phyloP scores from a whole-genome alignment of 2,329 filamentous ascomycete species.

The Alternaria gansuensis region DNA sequence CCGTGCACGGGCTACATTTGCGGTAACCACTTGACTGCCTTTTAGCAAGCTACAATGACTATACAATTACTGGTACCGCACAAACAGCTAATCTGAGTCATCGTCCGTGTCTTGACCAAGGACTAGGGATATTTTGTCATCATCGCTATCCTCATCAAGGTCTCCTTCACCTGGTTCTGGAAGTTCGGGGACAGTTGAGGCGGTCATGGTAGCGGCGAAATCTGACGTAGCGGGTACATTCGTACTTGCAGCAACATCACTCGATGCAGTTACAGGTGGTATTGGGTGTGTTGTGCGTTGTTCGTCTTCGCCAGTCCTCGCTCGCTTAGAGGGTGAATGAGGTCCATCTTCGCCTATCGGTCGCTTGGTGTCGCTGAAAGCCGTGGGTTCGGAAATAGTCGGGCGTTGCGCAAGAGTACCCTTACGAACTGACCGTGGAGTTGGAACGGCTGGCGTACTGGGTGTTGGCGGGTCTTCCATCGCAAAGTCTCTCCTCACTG shows the following conservation, averaged over 20 bases:
- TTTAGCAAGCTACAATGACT: background rate
- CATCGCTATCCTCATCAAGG: conserved; percentile 36
- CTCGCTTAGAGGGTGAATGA: conserved; percentile 44
- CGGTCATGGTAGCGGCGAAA: conserved; percentile 28
- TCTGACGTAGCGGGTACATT: conserved; percentile 28
- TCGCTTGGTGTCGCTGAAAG: conserved; percentile 33
- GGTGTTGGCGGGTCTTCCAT: conserved; percentile 25
- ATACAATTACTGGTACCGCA: background rate
- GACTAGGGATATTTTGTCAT: conserved; percentile 42
- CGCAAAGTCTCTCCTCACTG: conserved; percentile 24
- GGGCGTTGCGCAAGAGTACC: conserved; percentile 1
- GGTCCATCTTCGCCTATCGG: conserved; percentile 32
- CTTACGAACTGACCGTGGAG: background rate
- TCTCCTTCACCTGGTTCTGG: conserved; percentile 28
- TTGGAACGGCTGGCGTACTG: background rate
- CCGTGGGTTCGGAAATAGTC: conserved; percentile 2
- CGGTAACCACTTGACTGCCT: conserved; percentile 11
- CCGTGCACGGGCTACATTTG: conserved; percentile 21
- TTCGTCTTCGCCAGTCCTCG: conserved; percentile 29
- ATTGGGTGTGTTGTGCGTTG: conserved; percentile 12
- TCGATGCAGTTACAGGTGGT: conserved; percentile 5
- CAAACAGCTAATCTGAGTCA: conserved; percentile 39
- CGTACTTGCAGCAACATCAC: background rate
- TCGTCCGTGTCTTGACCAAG: conserved; percentile 51
- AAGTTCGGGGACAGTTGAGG: conserved; percentile 27